Conservation (phyloP, 192 early-diverging fungal species). For the Allomyces macrogynus region DNA sequence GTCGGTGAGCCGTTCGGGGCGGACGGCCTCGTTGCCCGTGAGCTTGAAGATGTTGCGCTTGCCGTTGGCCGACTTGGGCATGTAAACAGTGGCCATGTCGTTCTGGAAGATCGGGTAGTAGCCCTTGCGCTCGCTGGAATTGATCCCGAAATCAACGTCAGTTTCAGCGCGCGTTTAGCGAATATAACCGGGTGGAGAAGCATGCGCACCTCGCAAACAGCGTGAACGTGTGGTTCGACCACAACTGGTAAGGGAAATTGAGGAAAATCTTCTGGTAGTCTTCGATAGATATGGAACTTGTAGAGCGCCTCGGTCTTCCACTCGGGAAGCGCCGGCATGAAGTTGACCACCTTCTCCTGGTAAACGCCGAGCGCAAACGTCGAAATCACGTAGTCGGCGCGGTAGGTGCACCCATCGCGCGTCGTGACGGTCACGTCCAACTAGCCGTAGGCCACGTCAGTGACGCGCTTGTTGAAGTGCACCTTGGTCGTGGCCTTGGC, state of each 20-base stretch:
- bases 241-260: conserved; percentile 14
- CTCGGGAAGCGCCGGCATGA: conserved; percentile 13
- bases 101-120: conserved; percentile 11
- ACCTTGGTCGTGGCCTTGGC: conserved; percentile 8
- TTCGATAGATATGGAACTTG: conserved; percentile 16
- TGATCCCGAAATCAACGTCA: conserved; percentile 6
- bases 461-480: conserved; percentile 12
- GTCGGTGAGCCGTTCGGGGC: too few species aligned
- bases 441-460: conserved; percentile 8
- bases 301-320: conserved; percentile 18
- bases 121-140: conserved; percentile 4
- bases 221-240: conserved; percentile 14
- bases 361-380: conserved; percentile 20
- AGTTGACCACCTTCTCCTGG: conserved; percentile 11
- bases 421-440: conserved; percentile 10
- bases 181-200: conserved; percentile 2
- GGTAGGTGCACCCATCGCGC: conserved; percentile 6
- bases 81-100: conserved; percentile 10
- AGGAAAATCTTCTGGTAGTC: conserved; percentile 19
- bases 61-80: conserved; percentile 11
- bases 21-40: too few species aligned
- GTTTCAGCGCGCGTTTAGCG: conserved; percentile 10
- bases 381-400: conserved; percentile 15
- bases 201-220: neutral
- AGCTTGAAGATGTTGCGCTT: conserved; percentile 5